A percentile compares a stretch with the other conserved stretches of the same genome.
These are phyloP conservation scores for Cadophora malorum DNA, from an alignment of 2,329 filamentous ascomycete species.

Conservation along the genomic window DNA sequence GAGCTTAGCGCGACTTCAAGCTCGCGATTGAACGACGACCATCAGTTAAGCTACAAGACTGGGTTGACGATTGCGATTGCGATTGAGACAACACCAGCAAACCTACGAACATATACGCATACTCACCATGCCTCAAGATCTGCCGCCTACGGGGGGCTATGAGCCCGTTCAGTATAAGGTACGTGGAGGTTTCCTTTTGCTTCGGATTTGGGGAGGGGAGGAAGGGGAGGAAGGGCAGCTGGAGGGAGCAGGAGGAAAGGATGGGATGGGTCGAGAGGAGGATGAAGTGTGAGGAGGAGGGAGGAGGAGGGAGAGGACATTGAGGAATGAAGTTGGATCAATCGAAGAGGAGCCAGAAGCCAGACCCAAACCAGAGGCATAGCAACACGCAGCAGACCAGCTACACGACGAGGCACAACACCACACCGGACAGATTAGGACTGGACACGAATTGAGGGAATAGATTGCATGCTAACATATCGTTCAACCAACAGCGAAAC, in stretches of 20 bases:
- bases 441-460: not conserved
- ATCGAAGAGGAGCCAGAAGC: not conserved
- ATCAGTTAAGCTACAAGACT: not conserved
- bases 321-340: not conserved
- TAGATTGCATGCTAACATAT: constrained; percentile 19
- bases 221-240: constrained; percentile 6
- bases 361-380: not conserved
- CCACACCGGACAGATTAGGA: not conserved
- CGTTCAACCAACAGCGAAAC: constrained; percentile 70
- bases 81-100: not conserved
- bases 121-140: constrained; percentile 89
- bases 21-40: constrained; percentile 7
- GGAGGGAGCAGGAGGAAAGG: not conserved
- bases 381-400: too few relatives aligned
- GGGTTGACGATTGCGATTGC: not conserved
- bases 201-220: not conserved
- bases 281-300: not conserved
- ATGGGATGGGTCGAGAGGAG: not conserved
- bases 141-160: constrained; percentile 95
- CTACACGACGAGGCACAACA: not conserved
- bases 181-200: constrained; percentile 45
- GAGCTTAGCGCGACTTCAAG: constrained; percentile 2
- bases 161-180: constrained; percentile 97
- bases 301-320: not conserved
- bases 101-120: not conserved